Base-by-base conservation (phyloP, 768 basidiomycete species). In the Rhodotorula sphaerocarpa region DNA sequence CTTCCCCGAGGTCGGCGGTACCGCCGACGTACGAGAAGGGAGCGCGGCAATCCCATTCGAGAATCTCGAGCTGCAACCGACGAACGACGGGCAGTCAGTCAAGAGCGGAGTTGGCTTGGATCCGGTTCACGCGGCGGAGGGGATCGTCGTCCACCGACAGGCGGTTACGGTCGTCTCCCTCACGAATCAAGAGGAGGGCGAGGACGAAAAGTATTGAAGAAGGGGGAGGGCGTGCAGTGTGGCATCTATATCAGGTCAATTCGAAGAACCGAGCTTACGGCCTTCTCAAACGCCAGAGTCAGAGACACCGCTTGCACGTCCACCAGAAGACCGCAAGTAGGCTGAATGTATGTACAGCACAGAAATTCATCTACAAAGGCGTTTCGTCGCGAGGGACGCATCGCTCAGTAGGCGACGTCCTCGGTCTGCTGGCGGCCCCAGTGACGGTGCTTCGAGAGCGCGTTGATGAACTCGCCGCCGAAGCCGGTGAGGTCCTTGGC, bases 391-490 rank as follows among this genome's bases (percentile, higher is more conserved):
- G n/a, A n/a, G n/a, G n/a, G 42, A 21, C 42, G 12, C 7, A 25
- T 15, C 48, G 31, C 50, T 28, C 30, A 60, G 52, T 28, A 60
- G 5, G 59, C 51, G 27, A 60, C 59, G 6, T 43, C 27, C 3
- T 11, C 27, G 9, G 6, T 9, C 18, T 47, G 16, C 45, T 51
- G n/a, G 36, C 59, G 51, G 27, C 54, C 74, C 76, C 77, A 78
- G 46, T 74, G 74, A 27, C 76, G 63, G 70, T 79, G 79, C 70
- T 75, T 72, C 16, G 75, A 70, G 50, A 77, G 65, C 10, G 74
- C 73, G 39, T 74, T 75, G 48, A 75, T 50, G 72, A 77, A 76
- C 28, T 65, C 71, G 54, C 61, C 63, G 27, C 70, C 70, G 61
- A 77, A 74, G 46, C 75, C 69, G 12, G 72, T 70, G 21, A 74